Conservation (phyloP, 2,329 filamentous ascomycete species). For the Purpureocillium takamizusanense region DNA sequence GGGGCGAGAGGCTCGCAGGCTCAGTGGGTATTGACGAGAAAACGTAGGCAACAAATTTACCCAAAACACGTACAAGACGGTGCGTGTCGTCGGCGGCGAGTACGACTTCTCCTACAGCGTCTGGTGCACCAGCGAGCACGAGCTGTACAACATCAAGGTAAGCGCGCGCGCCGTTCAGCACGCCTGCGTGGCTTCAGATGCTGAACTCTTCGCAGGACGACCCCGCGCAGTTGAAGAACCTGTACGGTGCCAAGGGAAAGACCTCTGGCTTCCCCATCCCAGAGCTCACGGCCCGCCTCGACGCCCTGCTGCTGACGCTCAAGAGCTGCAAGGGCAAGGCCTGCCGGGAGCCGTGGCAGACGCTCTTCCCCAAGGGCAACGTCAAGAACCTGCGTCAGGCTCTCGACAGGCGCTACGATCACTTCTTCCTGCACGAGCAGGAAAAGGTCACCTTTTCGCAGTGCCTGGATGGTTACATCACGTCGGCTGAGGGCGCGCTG, state of each 20-base stretch:
- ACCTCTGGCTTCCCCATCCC: conserved; percentile 20
- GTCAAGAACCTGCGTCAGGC: conserved; percentile 44
- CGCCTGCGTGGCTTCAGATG: not conserved
- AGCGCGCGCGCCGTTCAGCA: not conserved
- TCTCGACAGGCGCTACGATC: conserved; percentile 35
- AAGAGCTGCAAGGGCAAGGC: conserved; percentile 49
- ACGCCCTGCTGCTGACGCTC: conserved; percentile 48
- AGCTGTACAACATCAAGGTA: conserved; percentile 53
- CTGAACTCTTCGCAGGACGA: conserved; percentile 30
- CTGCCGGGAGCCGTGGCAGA: conserved; percentile 48
- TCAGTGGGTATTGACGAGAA: not conserved
- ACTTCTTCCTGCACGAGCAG: conserved; percentile 35
- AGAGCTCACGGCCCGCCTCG: conserved; percentile 40
- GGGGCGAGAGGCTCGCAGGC: too few species aligned
- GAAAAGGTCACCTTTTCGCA: conserved; percentile 40
- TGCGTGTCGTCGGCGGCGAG: conserved; percentile 41
- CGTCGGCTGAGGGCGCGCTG: conserved; percentile 5
- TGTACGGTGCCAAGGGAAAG: conserved; percentile 15
- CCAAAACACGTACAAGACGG: conserved; percentile 52
- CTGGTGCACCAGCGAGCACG: conserved; percentile 60
- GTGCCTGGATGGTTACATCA: conserved; percentile 46
- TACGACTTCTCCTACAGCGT: conserved; percentile 59
- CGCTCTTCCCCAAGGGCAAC: conserved; percentile 42
- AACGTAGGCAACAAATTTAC: not conserved
- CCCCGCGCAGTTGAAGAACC: conserved; percentile 41